Evolutionary conservation across 2,329 filamentous ascomycete genomes (phyloP).

Genomic region (Fusarium odoratissimum): DNA sequence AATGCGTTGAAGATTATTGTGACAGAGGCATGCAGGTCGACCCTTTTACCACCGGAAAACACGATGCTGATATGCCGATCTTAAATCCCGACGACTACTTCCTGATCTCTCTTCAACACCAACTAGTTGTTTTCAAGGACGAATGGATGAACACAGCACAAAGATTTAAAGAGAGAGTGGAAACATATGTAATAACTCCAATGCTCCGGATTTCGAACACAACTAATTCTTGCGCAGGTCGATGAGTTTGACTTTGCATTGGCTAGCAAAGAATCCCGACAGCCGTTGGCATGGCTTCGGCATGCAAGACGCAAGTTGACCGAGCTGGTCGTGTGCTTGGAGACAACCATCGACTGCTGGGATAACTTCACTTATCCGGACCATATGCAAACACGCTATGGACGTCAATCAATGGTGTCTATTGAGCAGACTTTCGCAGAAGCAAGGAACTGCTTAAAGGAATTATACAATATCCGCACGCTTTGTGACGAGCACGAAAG

Average conservation of each 20-base stretch:
- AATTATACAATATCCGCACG: not conserved
- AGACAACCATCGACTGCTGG: not conserved
- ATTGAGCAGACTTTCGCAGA: not conserved
- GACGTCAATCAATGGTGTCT: not conserved
- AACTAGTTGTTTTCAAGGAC: not conserved
- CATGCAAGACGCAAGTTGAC: not conserved
- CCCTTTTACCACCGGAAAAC: not conserved
- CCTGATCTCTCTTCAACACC: accelerated
- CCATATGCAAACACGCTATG: not conserved
- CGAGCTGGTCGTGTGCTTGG: not conserved
- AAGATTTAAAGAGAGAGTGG: not conserved
- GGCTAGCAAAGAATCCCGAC: not conserved
- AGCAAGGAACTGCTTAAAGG: not conserved
- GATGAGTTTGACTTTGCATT: not conserved
- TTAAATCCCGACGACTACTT: not conserved
- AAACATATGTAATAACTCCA: not conserved
- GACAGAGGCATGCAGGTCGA: accelerated
- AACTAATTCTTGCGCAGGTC: not conserved
- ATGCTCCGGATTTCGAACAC: accelerated
- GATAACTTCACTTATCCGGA: not conserved
- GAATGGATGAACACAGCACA: not conserved
- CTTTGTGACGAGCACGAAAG: not conserved
- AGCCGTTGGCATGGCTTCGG: not conserved
- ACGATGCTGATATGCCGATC: accelerated
- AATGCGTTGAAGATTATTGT: not conserved